These are phyloP conservation scores for Naegleria lovaniensis DNA, from an alignment of 208 protist genomes.

Conservation along the genomic window DNA sequence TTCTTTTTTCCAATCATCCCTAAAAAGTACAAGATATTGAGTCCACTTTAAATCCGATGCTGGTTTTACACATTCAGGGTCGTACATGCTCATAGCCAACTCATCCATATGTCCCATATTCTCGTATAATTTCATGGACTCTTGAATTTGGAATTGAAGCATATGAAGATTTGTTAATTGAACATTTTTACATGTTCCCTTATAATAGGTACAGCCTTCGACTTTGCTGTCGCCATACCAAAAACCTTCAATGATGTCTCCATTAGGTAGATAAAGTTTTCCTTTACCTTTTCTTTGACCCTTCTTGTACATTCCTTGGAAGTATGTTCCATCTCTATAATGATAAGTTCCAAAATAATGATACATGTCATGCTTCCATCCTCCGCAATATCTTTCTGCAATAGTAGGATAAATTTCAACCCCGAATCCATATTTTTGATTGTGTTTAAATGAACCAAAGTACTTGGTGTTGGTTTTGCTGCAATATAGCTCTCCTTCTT, in stretches of 20 bases:
- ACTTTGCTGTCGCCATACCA: not conserved
- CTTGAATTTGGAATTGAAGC: not conserved
- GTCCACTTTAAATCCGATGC: not conserved
- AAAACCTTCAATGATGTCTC: not conserved
- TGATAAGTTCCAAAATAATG: not conserved
- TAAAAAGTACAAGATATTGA: not conserved
- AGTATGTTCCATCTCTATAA: not conserved
- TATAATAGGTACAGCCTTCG: not conserved
- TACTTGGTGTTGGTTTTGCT: not conserved
- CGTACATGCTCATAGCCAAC: not conserved
- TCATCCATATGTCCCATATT: not conserved
- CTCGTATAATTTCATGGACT: not conserved
- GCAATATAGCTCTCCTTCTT: conserved; percentile 18
- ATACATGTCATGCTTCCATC: conserved; percentile 12
- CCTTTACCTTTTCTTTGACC: conserved; percentile 3
- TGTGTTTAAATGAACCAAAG: not conserved
- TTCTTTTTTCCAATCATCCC: not conserved
- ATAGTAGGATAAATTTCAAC: not conserved
- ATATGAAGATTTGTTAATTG: not conserved
- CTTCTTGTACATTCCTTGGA: not conserved
- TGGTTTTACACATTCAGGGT: not conserved
- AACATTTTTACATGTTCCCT: not conserved
- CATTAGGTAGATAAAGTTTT: conserved; percentile 1
- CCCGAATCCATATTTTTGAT: not conserved
- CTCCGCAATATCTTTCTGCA: not conserved